Evolutionary conservation across 2,329 filamentous ascomycete genomes (phyloP).

Genomic region (Monilinia polystroma): DNA sequence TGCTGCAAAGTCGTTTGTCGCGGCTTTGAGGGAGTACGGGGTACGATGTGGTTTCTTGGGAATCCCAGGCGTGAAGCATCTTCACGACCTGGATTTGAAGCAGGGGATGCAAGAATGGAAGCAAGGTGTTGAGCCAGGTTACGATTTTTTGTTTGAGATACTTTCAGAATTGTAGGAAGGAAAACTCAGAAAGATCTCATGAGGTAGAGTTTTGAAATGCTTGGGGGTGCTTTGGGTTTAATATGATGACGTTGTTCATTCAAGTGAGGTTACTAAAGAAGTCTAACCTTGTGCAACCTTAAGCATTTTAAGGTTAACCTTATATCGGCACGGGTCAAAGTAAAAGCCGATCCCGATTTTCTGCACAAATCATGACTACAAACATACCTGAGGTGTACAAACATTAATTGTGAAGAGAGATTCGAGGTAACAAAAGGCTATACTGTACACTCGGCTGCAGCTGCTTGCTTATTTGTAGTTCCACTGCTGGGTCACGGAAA

Average conservation of each 20-base stretch:
- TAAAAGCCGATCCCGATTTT: not conserved
- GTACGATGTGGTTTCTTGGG: conserved; percentile 2
- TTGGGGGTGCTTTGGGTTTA: not conserved
- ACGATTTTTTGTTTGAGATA: conserved; percentile 7
- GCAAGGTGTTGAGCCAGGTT: conserved; percentile 1
- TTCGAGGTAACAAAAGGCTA: too few species aligned
- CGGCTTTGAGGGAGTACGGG: not conserved
- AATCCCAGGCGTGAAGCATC: conserved; percentile 1
- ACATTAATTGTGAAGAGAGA: too few species aligned
- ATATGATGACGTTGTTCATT: too few species aligned
- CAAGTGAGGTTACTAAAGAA: not conserved
- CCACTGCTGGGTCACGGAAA: too few species aligned
- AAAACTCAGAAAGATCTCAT: not conserved
- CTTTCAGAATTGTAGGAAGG: not conserved
- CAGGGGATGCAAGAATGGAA: conserved; percentile 9
- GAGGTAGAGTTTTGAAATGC: not conserved
- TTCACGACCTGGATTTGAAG: conserved; percentile 10
- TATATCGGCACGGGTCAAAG: not conserved
- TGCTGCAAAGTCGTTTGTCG: not conserved
- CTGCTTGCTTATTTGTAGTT: too few species aligned
- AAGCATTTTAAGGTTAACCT: not conserved
- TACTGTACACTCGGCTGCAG: too few species aligned
- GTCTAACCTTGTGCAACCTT: not conserved
- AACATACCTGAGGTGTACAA: too few species aligned
- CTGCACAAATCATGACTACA: too few species aligned